Conservation (phyloP, 2,329 filamentous ascomycete species). For the Cadophora sp. region DNA sequence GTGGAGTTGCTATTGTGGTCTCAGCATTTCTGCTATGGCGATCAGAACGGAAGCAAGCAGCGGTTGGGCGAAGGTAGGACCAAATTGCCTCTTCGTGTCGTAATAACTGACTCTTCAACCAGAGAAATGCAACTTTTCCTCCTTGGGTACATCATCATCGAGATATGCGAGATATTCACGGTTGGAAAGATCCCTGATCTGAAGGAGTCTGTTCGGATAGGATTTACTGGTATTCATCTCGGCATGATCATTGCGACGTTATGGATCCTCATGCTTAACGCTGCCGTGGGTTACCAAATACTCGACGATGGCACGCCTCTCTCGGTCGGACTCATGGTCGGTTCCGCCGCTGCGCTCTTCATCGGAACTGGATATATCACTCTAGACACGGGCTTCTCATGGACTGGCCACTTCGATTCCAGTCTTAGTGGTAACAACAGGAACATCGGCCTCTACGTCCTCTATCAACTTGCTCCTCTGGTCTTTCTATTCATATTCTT, state of each 20-base stretch:
- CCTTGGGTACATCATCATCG: conserved; percentile 81
- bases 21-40: conserved; percentile 73
- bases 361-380: conserved; percentile 95
- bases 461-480: conserved; percentile 90
- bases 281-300: conserved; percentile 89
- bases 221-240: conserved; percentile 88
- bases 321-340: conserved; percentile 77
- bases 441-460: conserved; percentile 87
- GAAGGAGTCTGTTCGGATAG: conserved; percentile 71
- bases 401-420: conserved; percentile 78
- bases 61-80: conserved; percentile 84
- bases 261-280: conserved; percentile 93
- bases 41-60: conserved; percentile 90
- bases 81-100: neutral
- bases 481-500: conserved; percentile 91
- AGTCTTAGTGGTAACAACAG: conserved; percentile 67
- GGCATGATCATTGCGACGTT: conserved; percentile 86
- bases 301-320: conserved; percentile 91
- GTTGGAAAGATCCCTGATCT: conserved; percentile 84
- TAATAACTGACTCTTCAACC: conserved; percentile 36
- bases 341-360: conserved; percentile 75
- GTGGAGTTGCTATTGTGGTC: conserved; percentile 75
- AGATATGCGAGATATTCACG: conserved; percentile 96
- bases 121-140: conserved; percentile 98
- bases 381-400: conserved; percentile 87